phyloP scores from a whole-genome alignment of 306 rosid genomes.

The Rosa chinensis region DNA sequence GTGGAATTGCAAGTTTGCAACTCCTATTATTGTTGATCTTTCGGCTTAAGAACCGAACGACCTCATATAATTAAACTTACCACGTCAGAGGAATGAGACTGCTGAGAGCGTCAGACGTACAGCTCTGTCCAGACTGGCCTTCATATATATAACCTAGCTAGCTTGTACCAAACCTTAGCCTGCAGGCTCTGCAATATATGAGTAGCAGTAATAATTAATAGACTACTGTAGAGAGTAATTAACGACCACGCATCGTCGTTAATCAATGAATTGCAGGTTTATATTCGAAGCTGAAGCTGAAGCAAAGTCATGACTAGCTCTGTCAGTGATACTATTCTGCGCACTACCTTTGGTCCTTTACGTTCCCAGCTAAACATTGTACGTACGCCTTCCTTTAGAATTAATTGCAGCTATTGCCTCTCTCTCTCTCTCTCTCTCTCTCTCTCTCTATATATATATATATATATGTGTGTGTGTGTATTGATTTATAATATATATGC shows the following conservation, averaged over 20 bases:
- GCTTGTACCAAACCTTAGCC: neutral
- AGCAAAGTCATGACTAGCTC: constrained; percentile 3
- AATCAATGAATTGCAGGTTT: neutral
- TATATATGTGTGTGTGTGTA: too few relatives aligned
- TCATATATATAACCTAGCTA: neutral
- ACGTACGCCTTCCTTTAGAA: neutral
- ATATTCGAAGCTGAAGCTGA: neutral
- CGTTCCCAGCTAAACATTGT: neutral
- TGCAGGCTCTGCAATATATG: neutral
- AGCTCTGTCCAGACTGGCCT: neutral
- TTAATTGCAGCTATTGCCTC: neutral
- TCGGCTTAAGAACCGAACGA: neutral
- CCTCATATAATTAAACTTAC: neutral
- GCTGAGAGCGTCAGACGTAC: neutral
- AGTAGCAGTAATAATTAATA: neutral
- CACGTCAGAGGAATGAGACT: neutral
- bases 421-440: neutral
- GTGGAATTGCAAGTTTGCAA: neutral
- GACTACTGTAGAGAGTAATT: neutral
- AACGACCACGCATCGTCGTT: neutral
- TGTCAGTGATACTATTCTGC: neutral
- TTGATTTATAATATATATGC: too few relatives aligned
- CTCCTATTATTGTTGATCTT: neutral
- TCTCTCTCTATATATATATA: neutral
- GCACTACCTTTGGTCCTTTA: neutral